phyloP scores from a whole-genome alignment of 768 basidiomycete genomes.

The Paxillus involutus region DNA sequence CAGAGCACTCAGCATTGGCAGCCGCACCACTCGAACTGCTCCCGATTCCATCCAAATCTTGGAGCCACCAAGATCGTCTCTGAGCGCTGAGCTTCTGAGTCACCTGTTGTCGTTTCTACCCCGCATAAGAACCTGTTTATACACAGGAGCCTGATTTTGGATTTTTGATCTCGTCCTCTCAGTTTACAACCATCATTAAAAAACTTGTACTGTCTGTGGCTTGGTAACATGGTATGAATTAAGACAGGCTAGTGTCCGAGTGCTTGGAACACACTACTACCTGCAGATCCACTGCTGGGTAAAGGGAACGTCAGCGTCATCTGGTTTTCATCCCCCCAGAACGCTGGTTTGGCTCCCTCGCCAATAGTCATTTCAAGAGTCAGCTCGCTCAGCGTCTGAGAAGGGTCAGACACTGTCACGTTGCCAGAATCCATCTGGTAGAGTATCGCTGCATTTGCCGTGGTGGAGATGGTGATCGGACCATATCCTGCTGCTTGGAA shows the following conservation, averaged over 20 bases:
- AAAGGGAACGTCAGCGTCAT: slow-evolving; percentile 39
- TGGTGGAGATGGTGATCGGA: slow-evolving; percentile 36
- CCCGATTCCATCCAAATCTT: too few species aligned
- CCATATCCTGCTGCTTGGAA: slow-evolving; percentile 31
- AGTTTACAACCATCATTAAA: slow-evolving; percentile 11
- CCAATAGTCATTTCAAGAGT: slow-evolving; percentile 37
- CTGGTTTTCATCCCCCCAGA: slow-evolving; percentile 13
- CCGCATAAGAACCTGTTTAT: too few species aligned
- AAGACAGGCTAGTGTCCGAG: too few species aligned
- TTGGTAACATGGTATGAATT: too few species aligned
- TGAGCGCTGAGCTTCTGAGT: too few species aligned
- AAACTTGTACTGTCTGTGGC: slow-evolving; percentile 6
- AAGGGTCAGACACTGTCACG: slow-evolving; percentile 65
- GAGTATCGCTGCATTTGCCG: slow-evolving; percentile 44
- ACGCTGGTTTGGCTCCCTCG: slow-evolving; percentile 10
- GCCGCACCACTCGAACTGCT: too few species aligned
- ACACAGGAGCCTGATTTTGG: too few species aligned
- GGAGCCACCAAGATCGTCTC: too few species aligned
- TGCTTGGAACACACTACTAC: too few species aligned
- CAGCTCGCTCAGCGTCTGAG: slow-evolving; percentile 45
- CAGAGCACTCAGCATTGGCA: too few species aligned
- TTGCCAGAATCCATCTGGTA: slow-evolving; percentile 40
- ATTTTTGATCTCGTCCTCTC: slow-evolving; percentile 24
- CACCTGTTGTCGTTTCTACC: too few species aligned
- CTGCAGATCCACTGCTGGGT: too few species aligned